Conservation (phyloP, 129 eudicot genomes). For the Escallonia rubra region DNA sequence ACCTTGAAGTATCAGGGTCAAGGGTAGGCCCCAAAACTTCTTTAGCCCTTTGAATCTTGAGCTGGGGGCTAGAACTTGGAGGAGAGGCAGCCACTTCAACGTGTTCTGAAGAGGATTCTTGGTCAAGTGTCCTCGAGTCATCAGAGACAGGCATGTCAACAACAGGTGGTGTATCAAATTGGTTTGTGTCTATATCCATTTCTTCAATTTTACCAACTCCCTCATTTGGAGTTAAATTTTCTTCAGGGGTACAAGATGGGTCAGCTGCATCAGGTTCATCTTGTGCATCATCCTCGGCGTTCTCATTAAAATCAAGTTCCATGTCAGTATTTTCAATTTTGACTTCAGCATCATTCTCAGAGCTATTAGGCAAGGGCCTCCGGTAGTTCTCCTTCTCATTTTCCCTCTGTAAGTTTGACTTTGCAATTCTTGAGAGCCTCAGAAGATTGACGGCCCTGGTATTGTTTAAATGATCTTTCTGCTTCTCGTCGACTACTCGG, state of each 20-base stretch:
- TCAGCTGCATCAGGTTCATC: conserved; percentile 70
- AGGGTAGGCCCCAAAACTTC: conserved; percentile 40
- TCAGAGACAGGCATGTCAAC: conserved; percentile 31
- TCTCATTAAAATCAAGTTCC: conserved; percentile 98
- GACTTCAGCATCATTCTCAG: conserved; percentile 75
- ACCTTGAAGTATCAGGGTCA: conserved; percentile 40
- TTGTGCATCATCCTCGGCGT: conserved; percentile 64
- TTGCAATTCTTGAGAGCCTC: conserved; percentile 90
- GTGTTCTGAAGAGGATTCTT: conserved; percentile 49
- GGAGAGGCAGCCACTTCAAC: conserved; percentile 57
- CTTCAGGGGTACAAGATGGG: conserved; percentile 30
- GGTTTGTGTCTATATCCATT: conserved; percentile 17
- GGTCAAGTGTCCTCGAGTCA: conserved; percentile 34
- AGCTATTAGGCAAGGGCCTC: conserved; percentile 74
- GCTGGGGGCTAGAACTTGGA: conserved; percentile 66
- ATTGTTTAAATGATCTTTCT: conserved; percentile 35
- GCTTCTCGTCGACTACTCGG: conserved; percentile 36
- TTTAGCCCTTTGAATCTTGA: conserved; percentile 35
- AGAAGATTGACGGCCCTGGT: conserved; percentile 69
- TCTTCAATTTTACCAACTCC: conserved; percentile 33
- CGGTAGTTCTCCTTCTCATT: conserved; percentile 96
- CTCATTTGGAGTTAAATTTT: conserved; percentile 44
- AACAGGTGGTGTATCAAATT: conserved; percentile 28
- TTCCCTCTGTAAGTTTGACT: conserved; percentile 80
- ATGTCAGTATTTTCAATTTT: conserved; percentile 90